A percentile compares a stretch with the other conserved stretches of the same genome.
Evolutionary conservation across 441 rosid species (phyloP).

Genomic region (Hypseocharis bilobata): DNA sequence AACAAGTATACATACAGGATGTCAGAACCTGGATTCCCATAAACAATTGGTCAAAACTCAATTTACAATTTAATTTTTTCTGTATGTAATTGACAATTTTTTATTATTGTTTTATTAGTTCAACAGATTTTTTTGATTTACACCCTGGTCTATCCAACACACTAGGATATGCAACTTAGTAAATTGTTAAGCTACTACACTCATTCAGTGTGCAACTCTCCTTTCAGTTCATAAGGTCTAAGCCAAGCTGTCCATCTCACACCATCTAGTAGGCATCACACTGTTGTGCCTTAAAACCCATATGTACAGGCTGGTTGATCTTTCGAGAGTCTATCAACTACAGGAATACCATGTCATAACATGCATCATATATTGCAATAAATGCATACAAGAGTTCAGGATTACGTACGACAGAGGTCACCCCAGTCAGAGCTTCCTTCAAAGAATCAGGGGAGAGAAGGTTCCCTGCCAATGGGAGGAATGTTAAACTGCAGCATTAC

Average conservation of each 20-base stretch:
- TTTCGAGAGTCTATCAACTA: background rate
- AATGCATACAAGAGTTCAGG: background rate
- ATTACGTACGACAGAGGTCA: slow-evolving; percentile 68
- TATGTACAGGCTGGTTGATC: background rate
- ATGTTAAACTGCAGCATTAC: slow-evolving; percentile 11
- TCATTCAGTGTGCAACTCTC: too few species aligned
- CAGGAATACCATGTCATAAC: background rate
- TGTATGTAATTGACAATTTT: too few species aligned
- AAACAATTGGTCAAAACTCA: too few species aligned
- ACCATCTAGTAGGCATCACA: background rate
- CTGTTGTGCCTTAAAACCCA: background rate
- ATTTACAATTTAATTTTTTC: too few species aligned
- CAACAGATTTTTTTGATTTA: background rate
- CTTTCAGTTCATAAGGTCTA: too few species aligned
- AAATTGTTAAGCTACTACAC: background rate
- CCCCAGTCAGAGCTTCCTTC: slow-evolving; percentile 78
- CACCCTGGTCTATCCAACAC: background rate
- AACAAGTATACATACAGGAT: background rate
- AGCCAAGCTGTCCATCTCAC: background rate
- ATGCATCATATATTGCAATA: background rate
- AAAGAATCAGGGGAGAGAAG: slow-evolving; percentile 73
- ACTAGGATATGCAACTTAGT: background rate
- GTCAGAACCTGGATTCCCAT: background rate
- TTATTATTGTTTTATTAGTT: too few species aligned
- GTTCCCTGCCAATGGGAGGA: slow-evolving; percentile 41